Conservation (phyloP, 2,329 filamentous ascomycete species). For the Monilinia laxa region DNA sequence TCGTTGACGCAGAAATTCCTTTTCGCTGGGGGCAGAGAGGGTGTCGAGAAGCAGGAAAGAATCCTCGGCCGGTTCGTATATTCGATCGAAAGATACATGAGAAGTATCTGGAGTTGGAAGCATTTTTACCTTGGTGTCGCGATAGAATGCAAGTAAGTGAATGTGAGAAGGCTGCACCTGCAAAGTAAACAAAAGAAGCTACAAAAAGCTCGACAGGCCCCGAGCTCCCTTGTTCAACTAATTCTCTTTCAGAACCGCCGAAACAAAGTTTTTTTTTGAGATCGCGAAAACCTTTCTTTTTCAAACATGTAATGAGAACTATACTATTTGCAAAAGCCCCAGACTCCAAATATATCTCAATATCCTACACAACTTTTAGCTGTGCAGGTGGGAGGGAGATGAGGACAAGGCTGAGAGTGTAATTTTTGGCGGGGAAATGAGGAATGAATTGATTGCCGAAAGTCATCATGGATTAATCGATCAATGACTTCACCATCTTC, state of each 20-base stretch:
- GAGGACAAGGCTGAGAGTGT: constrained; percentile 24
- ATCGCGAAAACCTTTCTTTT: background rate
- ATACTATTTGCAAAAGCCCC: background rate
- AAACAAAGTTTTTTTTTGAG: background rate
- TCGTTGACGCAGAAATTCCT: constrained; percentile 32
- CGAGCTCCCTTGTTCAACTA: background rate
- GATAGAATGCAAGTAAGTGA: background rate
- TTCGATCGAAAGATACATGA: constrained; percentile 81
- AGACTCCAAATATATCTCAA: background rate
- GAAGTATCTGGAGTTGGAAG: constrained; percentile 91
- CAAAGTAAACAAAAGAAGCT: background rate
- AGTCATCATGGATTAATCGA: constrained; percentile 1
- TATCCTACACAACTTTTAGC: background rate
- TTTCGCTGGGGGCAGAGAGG: constrained; percentile 59
- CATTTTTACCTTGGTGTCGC: constrained; percentile 52
- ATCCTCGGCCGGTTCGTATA: constrained; percentile 96
- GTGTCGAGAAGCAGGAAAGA: constrained; percentile 93
- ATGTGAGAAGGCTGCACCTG: constrained; percentile 8
- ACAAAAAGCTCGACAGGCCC: background rate
- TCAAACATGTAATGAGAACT: background rate
- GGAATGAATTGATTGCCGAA: background rate
- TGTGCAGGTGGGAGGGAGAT: background rate
- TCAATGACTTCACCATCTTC: constrained; percentile 18
- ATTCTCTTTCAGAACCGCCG: background rate
- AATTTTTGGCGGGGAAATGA: constrained; percentile 18